Evolutionary conservation across 345 rosid species (phyloP).

Genomic region (Rhizophora mangle): DNA sequence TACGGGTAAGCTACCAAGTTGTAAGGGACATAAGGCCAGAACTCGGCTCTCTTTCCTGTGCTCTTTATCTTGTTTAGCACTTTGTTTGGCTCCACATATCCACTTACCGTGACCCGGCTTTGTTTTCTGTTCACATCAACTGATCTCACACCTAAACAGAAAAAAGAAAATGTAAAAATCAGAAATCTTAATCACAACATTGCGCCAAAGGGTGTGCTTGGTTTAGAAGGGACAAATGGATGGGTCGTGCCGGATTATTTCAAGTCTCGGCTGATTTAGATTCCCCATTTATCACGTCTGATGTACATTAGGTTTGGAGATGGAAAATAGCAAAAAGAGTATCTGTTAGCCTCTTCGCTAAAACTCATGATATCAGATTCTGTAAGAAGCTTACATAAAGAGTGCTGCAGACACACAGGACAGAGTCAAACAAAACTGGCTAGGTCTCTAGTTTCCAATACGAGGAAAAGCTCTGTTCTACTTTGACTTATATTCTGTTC

Average conservation of each 20-base stretch:
- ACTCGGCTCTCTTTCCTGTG: conserved; percentile 50
- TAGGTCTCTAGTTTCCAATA: neutral
- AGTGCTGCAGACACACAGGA: neutral
- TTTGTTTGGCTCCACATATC: conserved; percentile 51
- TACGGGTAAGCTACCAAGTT: conserved; percentile 49
- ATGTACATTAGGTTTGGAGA: neutral
- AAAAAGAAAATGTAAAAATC: neutral
- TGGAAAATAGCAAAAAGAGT: neutral
- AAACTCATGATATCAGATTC: conserved; percentile 7
- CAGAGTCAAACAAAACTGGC: neutral
- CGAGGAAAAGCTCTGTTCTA: conserved; percentile 1
- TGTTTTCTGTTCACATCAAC: conserved; percentile 46
- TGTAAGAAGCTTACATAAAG: too few species aligned
- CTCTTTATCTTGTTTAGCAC: conserved; percentile 36
- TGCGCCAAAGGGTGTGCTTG: too few species aligned
- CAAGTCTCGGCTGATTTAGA: too few species aligned
- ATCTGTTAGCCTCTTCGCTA: neutral
- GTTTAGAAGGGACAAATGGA: too few species aligned
- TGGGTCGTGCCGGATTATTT: too few species aligned
- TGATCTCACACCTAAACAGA: conserved; percentile 31
- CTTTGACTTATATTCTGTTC: neutral
- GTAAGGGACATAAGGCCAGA: conserved; percentile 53
- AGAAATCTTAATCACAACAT: too few species aligned
- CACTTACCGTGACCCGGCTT: conserved; percentile 44
- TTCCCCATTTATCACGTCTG: too few species aligned